These are phyloP conservation scores for Mycena vulgaris DNA, from an alignment of 768 basidiomycete genomes.

Conservation along the genomic window DNA sequence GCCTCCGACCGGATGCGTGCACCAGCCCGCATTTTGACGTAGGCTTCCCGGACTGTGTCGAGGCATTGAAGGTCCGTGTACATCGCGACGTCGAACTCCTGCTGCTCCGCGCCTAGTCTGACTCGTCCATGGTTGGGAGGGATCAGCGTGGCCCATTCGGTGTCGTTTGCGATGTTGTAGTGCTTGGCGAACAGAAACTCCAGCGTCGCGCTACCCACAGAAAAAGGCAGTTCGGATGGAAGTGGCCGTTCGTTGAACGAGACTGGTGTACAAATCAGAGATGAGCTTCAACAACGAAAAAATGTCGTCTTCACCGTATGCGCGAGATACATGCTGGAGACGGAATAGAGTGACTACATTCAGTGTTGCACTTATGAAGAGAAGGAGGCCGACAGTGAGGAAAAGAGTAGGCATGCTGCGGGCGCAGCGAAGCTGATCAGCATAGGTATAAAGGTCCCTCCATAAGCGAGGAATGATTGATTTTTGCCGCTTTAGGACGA, in stretches of 20 bases:
- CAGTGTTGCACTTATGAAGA: slow-evolving; percentile 14
- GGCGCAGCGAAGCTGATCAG: neutral
- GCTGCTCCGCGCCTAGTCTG: slow-evolving; percentile 87
- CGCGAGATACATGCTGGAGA: neutral
- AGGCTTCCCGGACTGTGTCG: slow-evolving; percentile 86
- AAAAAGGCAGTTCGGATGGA: slow-evolving; percentile 26
- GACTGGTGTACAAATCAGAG: neutral
- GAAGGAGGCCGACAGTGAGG: neutral
- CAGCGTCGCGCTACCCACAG: slow-evolving; percentile 14
- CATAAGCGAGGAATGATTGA: neutral
- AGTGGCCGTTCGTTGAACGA: slow-evolving; percentile 1
- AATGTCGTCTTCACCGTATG: neutral
- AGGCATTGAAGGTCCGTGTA: slow-evolving; percentile 94
- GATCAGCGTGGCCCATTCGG: slow-evolving; percentile 93
- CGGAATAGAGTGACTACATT: slow-evolving; percentile 12
- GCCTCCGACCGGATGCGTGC: slow-evolving; percentile 45
- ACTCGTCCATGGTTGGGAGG: slow-evolving; percentile 98
- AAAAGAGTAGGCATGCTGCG: slow-evolving; percentile 14
- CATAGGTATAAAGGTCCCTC: neutral
- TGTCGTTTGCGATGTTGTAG: slow-evolving; percentile 94
- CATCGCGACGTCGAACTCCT: slow-evolving; percentile 77
- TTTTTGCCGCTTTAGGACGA: neutral
- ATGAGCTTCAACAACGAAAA: neutral
- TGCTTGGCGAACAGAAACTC: slow-evolving; percentile 90
- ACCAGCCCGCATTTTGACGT: slow-evolving; percentile 94